A percentile compares a stretch with the other conserved stretches of the same genome.
phyloP scores from a whole-genome alignment of 345 rosid genomes.

The Gynandropsis gynandra region DNA sequence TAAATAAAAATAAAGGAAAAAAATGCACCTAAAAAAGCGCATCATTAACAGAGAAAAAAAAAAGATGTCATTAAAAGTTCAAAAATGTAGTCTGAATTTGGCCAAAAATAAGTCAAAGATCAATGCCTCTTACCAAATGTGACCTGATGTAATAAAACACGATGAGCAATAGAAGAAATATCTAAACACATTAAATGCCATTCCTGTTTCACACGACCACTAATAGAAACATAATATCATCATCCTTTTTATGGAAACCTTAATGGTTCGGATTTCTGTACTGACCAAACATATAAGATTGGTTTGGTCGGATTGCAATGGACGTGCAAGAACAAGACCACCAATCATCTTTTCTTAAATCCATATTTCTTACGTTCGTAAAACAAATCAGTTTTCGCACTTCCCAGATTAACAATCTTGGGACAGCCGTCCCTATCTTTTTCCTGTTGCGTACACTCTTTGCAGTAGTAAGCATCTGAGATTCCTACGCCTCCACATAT shows the following conservation, averaged over 20 bases:
- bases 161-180: slow-evolving; percentile 7
- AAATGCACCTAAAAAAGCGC: too few relatives aligned
- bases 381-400: slow-evolving; percentile 58
- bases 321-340: not conserved
- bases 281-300: slow-evolving; percentile 1
- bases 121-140: not conserved
- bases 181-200: not conserved
- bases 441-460: slow-evolving; percentile 72
- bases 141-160: slow-evolving; percentile 7
- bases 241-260: too few relatives aligned
- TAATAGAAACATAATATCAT: too few relatives aligned
- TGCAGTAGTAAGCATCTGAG: slow-evolving; percentile 67
- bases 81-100: too few relatives aligned
- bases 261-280: not conserved
- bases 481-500: slow-evolving; percentile 68
- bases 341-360: slow-evolving; percentile 39
- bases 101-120: not conserved
- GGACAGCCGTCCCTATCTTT: slow-evolving; percentile 68
- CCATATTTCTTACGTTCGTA: slow-evolving; percentile 63
- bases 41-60: too few relatives aligned
- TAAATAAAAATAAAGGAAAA: too few relatives aligned
- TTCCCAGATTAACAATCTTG: slow-evolving; percentile 57
- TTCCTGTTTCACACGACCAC: too few relatives aligned
- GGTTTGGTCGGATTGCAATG: slow-evolving; percentile 19
- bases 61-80: too few relatives aligned